Base-by-base conservation (phyloP, 177 flowering plant genomes). In the Vitis hybrid region DNA sequence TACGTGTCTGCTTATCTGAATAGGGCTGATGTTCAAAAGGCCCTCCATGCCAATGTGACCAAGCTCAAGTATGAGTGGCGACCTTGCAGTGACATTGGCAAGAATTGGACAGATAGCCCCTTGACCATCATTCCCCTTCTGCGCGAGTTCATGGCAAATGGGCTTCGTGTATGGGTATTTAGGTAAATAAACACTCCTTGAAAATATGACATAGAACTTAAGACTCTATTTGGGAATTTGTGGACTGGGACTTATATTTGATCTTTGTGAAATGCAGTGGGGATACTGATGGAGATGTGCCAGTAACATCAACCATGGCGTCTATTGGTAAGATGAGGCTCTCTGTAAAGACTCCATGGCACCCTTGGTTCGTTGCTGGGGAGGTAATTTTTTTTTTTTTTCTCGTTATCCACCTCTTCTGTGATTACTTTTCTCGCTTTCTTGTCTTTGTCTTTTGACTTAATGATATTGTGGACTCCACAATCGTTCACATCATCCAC, bases 1-100 rank as follows among this genome's bases (percentile, higher is more conserved):
- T 90, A 88, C 56, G 81, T 76, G 9, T 35, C 63, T 20, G 84
- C 87, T 7, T 90, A 90, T 66, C 17, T 90, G 52, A 90, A 89
- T 20, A 18, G 76, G 11, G 77, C 81, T 9, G 84, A 85, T 7
- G 95, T 90, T 48, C 95, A 90, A 73, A 58, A 78, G 58, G 92
- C 95, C 8, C 70, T 90, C 11, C 95, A 90, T 80, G 93, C 91
- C 17, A 89, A 88, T 73, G 85, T 84, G 9, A 87, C 93, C 48
- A 87, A 79, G 5, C 77, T 91, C 1, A 48, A 18, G 6, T 61
- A 84, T 71, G 80, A 77, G 13, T 89, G 92, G 90, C 55, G 77
- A 18, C 69, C 83, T 11, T 91, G 96, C 84, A 88, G 91, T 57
- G 77, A 70, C 1, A 69, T 82, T 2, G 50, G 82, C 48, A 2